Percentiles rank a stretch among this genome's conserved stretches.
phyloP scores from a whole-genome alignment of 2,329 filamentous ascomycete species.

The Ceratocystis cubensis region DNA sequence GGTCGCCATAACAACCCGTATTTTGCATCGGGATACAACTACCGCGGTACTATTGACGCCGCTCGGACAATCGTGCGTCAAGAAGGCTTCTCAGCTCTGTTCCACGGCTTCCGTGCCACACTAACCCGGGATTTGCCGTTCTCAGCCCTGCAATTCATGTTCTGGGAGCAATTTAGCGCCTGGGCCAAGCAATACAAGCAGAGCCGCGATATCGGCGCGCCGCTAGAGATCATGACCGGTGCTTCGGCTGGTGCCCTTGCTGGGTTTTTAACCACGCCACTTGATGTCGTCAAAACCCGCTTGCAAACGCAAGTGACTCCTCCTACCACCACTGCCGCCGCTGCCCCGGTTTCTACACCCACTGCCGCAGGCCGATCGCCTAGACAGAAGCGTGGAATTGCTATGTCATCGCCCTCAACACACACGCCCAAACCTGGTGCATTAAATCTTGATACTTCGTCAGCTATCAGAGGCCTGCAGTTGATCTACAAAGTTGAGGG shows the following conservation, averaged over 20 bases:
- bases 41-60: slow-evolving; percentile 73
- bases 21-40: slow-evolving; percentile 93
- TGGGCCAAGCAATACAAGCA: slow-evolving; percentile 69
- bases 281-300: slow-evolving; percentile 94
- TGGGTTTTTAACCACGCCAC: slow-evolving; percentile 84
- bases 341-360: slow-evolving; percentile 1
- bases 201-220: slow-evolving; percentile 70
- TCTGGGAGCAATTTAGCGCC: slow-evolving; percentile 87
- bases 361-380: slow-evolving; percentile 24
- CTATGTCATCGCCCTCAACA: slow-evolving; percentile 79
- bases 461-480: slow-evolving; percentile 68
- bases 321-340: slow-evolving; percentile 24
- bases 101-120: slow-evolving; percentile 94
- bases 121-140: slow-evolving; percentile 90
- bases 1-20: slow-evolving; percentile 90
- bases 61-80: slow-evolving; percentile 68
- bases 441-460: slow-evolving; percentile 74
- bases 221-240: slow-evolving; percentile 77
- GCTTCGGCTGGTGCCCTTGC: slow-evolving; percentile 84
- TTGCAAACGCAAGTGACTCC: slow-evolving; percentile 72
- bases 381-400: slow-evolving; percentile 59
- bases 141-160: slow-evolving; percentile 91
- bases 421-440: slow-evolving; percentile 68
- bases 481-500: slow-evolving; percentile 89
- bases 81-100: slow-evolving; percentile 77